A percentile compares a stretch with the other conserved stretches of the same genome.
phyloP scores from a whole-genome alignment of 2,329 filamentous ascomycete genomes.

The Metarhizium robertsii region DNA sequence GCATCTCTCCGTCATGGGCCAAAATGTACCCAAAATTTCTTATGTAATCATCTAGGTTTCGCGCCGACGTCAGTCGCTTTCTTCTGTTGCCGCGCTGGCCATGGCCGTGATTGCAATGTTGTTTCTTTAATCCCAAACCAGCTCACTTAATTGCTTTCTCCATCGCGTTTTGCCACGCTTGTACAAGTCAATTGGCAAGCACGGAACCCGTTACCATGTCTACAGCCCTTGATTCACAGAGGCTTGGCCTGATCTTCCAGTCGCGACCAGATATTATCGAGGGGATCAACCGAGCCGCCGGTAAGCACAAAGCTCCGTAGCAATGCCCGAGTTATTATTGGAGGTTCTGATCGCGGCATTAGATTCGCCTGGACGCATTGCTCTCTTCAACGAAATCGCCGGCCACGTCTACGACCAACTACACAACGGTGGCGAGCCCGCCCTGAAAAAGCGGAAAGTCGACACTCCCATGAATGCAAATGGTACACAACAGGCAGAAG shows the following conservation, averaged over 20 bases:
- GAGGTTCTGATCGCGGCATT: background rate
- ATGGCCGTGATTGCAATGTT: background rate
- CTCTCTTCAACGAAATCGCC: slow-evolving; percentile 49
- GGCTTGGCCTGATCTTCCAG: slow-evolving; percentile 42
- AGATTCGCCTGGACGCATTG: slow-evolving; percentile 41
- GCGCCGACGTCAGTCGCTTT: slow-evolving; percentile 3
- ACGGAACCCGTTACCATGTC: slow-evolving; percentile 22
- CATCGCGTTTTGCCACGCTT: background rate
- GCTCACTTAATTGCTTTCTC: slow-evolving; percentile 3
- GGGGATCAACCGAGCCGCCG: slow-evolving; percentile 42
- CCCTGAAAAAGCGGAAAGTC: slow-evolving; percentile 43
- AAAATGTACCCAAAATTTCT: background rate
- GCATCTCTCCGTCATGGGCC: too few species aligned
- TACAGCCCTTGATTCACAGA: slow-evolving; percentile 37
- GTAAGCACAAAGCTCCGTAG: slow-evolving; percentile 23
- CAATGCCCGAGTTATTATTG: background rate
- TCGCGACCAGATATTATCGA: slow-evolving; percentile 47
- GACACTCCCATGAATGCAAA: slow-evolving; percentile 25
- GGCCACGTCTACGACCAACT: slow-evolving; percentile 38
- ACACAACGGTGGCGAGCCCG: slow-evolving; percentile 31
- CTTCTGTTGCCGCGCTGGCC: background rate
- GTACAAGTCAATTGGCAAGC: background rate
- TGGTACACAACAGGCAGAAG: slow-evolving; percentile 1
- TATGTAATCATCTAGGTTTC: slow-evolving; percentile 6
- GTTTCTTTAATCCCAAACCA: background rate